phyloP scores from a whole-genome alignment of 2,329 filamentous ascomycete genomes.

The Dryadomyces sulphureus region DNA sequence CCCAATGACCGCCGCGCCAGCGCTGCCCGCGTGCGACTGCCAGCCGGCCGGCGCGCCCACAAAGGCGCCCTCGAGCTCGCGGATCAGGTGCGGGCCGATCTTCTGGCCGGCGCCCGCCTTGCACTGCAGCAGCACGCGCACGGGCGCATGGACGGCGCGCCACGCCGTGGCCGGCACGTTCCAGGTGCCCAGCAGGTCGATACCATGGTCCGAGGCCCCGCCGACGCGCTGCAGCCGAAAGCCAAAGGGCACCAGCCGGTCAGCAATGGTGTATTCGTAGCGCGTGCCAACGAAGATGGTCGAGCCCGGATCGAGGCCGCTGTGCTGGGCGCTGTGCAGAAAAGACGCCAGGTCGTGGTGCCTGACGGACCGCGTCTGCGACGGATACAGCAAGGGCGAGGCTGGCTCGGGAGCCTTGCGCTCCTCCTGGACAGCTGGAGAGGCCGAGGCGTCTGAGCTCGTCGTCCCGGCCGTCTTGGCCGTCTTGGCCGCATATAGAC shows the following conservation, averaged over 20 bases:
- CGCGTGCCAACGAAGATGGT: conserved; percentile 57
- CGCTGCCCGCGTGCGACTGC: conserved; percentile 22
- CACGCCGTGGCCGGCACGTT: conserved; percentile 14
- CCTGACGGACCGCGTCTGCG: conserved; percentile 25
- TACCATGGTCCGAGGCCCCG: conserved; percentile 51
- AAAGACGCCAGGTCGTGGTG: conserved; percentile 54
- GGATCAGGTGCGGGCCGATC: conserved; percentile 42
- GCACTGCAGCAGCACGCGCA: conserved; percentile 49
- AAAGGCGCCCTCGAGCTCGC: conserved; percentile 73
- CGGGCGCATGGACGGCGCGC: conserved; percentile 10
- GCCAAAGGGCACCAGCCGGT: conserved; percentile 40
- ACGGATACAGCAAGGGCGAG: conserved; percentile 25
- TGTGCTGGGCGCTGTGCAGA: conserved; percentile 44
- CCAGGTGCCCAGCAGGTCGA: conserved; percentile 64
- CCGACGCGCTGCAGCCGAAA: conserved; percentile 54
- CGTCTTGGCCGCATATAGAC: not conserved
- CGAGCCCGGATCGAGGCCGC: conserved; percentile 36
- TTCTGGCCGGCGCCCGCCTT: conserved; percentile 40
- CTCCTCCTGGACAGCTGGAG: too few species aligned
- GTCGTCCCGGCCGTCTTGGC: not conserved
- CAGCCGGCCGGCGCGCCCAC: conserved; percentile 58
- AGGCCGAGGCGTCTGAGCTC: not conserved
- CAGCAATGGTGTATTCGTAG: conserved; percentile 58
- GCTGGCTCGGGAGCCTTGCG: not conserved
- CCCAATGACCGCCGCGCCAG: conserved; percentile 42